Evolutionary conservation across 768 basidiomycete species (phyloP), one percentile per base, ranked within the genome.

Genomic region (Tricholomella constricta): DNA sequence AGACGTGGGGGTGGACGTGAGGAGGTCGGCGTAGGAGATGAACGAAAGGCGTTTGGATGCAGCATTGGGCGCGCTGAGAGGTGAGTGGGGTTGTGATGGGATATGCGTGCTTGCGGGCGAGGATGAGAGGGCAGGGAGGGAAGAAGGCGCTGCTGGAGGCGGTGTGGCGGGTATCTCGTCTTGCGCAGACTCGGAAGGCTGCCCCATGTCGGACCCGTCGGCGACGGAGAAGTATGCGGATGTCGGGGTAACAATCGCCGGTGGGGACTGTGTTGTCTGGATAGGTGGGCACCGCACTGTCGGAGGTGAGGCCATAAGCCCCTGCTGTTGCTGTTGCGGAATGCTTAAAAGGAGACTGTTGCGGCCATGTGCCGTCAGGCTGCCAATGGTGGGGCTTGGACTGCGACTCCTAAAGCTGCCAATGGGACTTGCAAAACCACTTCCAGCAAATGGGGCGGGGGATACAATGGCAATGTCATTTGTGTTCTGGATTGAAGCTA

Each of bases 1-100:
- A 9, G 86, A 78, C 0, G 85, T 75, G 0, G 94, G 94, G 0
- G 90, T 84, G 0, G 86, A 88, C 0, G 87, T 74, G 36, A 95
- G 82, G 2, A 95, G 79, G 68, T 95, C 93, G 23, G 86, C 81
- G 68, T 94, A 94, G 3, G 91, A 89, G 71, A 95, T 81, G 77
- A 94, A 96, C 0, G 91, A 94, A 10, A 93, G 81, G 2, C 91
- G 86, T 61, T 93, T 91, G 25, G 75, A 73, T 2, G 77, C 68
- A 1, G 56, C 57, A 47, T 78, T 40, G 38, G 57, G 47, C 77
- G 84, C 79, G 10, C 81, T 81, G 17, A 11, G 41, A 63, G 61
- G 20, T 55, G 54, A 56, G 54, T 40, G 3, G 56, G 49, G 40
- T 32, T 52, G n/a, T 48, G 54, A 45, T 51, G 54, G 23, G 34